Conservation (phyloP, 2,329 filamentous ascomycete species). For the Geosmithia putterillii region DNA sequence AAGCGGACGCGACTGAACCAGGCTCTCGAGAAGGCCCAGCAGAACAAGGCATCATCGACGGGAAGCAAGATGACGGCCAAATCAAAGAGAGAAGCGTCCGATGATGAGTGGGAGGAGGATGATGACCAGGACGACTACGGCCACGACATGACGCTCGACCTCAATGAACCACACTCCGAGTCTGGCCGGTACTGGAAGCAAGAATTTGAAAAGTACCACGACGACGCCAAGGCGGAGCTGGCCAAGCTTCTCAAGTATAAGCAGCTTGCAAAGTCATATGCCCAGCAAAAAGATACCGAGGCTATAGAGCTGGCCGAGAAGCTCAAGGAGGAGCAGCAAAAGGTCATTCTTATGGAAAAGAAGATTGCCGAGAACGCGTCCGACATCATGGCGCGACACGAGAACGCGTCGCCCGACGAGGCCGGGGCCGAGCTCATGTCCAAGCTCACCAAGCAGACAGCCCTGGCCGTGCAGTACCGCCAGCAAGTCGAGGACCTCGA, state of each 20-base stretch:
- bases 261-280: slow-evolving; percentile 66
- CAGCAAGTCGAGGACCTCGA: slow-evolving; percentile 48
- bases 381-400: slow-evolving; percentile 30
- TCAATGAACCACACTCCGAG: slow-evolving; percentile 62
- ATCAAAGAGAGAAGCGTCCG: slow-evolving; percentile 10
- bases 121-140: slow-evolving; percentile 33
- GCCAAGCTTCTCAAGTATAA: slow-evolving; percentile 71
- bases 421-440: slow-evolving; percentile 34
- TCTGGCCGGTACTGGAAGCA: slow-evolving; percentile 74
- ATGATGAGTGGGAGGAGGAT: slow-evolving; percentile 44
- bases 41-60: slow-evolving; percentile 7
- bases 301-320: slow-evolving; percentile 52
- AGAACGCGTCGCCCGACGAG: slow-evolving; percentile 16
- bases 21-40: slow-evolving; percentile 30
- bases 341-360: slow-evolving; percentile 50
- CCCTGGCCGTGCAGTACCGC: slow-evolving; percentile 44
- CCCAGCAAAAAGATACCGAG: slow-evolving; percentile 64
- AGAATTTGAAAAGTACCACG: slow-evolving; percentile 62
- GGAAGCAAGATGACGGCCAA: slow-evolving; percentile 5
- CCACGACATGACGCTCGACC: slow-evolving; percentile 54
- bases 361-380: slow-evolving; percentile 47
- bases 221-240: slow-evolving; percentile 61
- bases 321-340: slow-evolving; percentile 56
- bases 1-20: slow-evolving; percentile 30
- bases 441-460: slow-evolving; percentile 45